Evolutionary conservation across 495 filamentous ascomycete species (phyloP).

Genomic region (Trichoderma gamsii): DNA sequence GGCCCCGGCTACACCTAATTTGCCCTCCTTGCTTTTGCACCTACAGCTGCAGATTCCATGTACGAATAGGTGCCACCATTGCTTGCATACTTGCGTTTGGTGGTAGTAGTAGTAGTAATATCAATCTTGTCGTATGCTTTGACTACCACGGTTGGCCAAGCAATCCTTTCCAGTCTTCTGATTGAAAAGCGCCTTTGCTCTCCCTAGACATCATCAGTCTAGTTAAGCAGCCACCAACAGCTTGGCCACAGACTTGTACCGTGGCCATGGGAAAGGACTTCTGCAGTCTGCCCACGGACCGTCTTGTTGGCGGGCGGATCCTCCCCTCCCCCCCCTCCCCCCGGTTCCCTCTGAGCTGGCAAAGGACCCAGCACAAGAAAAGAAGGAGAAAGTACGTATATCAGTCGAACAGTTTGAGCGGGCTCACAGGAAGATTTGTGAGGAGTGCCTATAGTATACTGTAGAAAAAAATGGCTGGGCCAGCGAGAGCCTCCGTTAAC

Average conservation of each 20-base stretch:
- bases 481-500: not conserved
- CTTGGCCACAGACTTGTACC: not conserved
- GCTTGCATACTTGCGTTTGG: not conserved
- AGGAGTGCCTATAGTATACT: not conserved
- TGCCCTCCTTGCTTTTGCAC: not conserved
- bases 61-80: not conserved
- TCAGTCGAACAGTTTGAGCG: not conserved
- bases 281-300: slow-evolving; percentile 8
- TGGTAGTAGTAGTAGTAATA: no score
- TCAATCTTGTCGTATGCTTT: not conserved
- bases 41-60: not conserved
- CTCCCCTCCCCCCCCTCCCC: not conserved
- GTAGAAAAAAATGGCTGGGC: not conserved
- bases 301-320: slow-evolving; percentile 4
- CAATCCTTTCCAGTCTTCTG: not conserved
- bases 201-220: not conserved
- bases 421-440: not conserved
- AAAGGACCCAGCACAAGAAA: slow-evolving; percentile 7
- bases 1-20: not conserved
- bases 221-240: not conserved
- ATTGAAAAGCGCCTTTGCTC: not conserved
- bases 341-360: not conserved
- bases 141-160: not conserved
- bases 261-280: slow-evolving; percentile 2
- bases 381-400: slow-evolving; percentile 2